Evolutionary conservation across 345 rosid species (phyloP).

Genomic region (Citrus mangshanensis): DNA sequence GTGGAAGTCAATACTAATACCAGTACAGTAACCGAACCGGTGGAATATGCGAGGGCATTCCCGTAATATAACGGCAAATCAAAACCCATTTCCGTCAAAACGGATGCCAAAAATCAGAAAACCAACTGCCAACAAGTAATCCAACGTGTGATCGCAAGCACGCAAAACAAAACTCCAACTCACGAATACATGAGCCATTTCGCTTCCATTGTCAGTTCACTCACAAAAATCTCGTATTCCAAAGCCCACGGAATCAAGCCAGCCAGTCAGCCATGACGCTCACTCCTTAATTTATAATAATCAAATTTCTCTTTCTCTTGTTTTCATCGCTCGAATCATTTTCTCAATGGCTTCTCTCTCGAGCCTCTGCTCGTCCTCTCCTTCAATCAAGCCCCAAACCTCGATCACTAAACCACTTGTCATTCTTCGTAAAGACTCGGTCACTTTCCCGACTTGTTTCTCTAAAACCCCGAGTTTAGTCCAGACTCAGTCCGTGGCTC

Average conservation of each 20-base stretch:
- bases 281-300: neutral
- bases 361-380: slow-evolving; percentile 38
- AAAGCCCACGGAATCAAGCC: neutral
- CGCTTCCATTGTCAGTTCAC: neutral
- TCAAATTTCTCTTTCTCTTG: slow-evolving; percentile 10
- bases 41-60: neutral
- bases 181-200: neutral
- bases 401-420: slow-evolving; percentile 22
- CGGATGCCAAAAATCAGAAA: neutral
- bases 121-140: neutral
- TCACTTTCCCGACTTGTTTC: slow-evolving; percentile 39
- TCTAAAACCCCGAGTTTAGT: slow-evolving; percentile 19
- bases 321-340: slow-evolving; percentile 23
- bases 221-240: neutral
- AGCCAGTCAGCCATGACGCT: neutral
- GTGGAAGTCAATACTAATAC: no score
- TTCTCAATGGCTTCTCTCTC: slow-evolving; percentile 59
- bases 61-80: neutral
- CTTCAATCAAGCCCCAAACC: slow-evolving; percentile 34
- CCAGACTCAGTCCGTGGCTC: slow-evolving; percentile 43
- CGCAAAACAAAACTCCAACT: neutral
- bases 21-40: no score
- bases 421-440: slow-evolving; percentile 26
- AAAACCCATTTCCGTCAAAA: neutral
- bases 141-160: no score